phyloP scores from a whole-genome alignment of 1,284 basidiomycete genomes.

The Marasmius sp. region DNA sequence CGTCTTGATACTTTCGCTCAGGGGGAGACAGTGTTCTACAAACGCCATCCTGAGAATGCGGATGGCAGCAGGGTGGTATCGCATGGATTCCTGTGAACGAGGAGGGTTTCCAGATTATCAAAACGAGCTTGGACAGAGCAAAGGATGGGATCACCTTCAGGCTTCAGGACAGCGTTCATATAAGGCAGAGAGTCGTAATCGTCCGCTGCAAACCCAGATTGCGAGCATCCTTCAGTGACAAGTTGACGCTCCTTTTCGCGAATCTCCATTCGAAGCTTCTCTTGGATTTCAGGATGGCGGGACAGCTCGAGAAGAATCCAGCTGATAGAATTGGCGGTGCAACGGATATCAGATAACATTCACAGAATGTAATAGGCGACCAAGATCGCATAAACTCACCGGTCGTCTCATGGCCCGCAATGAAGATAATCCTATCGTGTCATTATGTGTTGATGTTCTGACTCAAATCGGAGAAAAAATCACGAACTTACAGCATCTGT shows the following conservation, averaged over 20 bases:
- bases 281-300: constrained; percentile 1
- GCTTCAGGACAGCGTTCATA: constrained; percentile 20
- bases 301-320: constrained; percentile 2
- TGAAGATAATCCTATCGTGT: neutral
- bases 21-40: constrained; percentile 39
- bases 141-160: constrained; percentile 16
- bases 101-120: neutral
- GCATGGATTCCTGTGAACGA: constrained; percentile 32
- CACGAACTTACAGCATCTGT: neutral
- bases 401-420: constrained; percentile 1
- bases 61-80: constrained; percentile 34
- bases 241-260: neutral
- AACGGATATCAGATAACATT: neutral
- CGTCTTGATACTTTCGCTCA: constrained; percentile 32
- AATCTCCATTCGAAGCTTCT: neutral
- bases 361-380: neutral
- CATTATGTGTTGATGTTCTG: neutral
- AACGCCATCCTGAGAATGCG: constrained; percentile 27
- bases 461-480: neutral
- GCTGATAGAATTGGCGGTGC: neutral
- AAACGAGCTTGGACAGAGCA: neutral
- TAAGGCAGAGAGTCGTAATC: constrained; percentile 28
- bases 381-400: neutral
- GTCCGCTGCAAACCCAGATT: constrained; percentile 11
- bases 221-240: neutral